Conservation (phyloP, 345 rosid genomes). For the Salix dunnii region DNA sequence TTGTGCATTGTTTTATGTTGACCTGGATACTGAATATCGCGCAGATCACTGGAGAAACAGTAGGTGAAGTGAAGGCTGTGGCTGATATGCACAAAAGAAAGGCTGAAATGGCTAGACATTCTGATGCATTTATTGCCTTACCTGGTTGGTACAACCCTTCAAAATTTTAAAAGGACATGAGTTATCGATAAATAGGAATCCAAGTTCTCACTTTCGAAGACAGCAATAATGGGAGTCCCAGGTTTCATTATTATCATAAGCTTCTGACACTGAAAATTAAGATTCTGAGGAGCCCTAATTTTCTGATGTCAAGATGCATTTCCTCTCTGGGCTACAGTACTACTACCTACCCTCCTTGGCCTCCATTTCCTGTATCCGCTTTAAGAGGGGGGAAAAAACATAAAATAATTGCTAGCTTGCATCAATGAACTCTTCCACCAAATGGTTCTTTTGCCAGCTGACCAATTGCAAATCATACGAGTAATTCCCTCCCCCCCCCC, state of each 20-base stretch:
- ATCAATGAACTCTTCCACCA: background rate
- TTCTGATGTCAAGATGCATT: slow-evolving; percentile 8
- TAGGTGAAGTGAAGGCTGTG: slow-evolving; percentile 33
- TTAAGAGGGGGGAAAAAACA: no score
- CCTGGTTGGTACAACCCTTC: slow-evolving; percentile 22
- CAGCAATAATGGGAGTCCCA: background rate
- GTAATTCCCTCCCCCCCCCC: no score
- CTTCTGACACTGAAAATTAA: slow-evolving; percentile 16
- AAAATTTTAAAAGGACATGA: background rate
- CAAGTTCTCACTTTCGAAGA: background rate
- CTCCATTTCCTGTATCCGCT: background rate
- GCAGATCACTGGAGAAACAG: slow-evolving; percentile 36
- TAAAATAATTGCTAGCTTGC: no score
- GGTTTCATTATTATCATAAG: background rate
- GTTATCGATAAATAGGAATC: background rate
- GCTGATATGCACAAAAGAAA: slow-evolving; percentile 37
- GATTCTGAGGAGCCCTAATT: background rate
- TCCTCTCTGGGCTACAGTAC: background rate
- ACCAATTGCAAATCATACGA: no score
- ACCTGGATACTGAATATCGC: background rate
- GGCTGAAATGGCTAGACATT: slow-evolving; percentile 36
- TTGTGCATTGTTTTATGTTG: slow-evolving; percentile 8
- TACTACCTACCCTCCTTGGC: background rate
- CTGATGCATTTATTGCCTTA: slow-evolving; percentile 34
- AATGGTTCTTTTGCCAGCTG: background rate